phyloP scores from a whole-genome alignment of 768 basidiomycete species.

The Leucocoprinus sp. region DNA sequence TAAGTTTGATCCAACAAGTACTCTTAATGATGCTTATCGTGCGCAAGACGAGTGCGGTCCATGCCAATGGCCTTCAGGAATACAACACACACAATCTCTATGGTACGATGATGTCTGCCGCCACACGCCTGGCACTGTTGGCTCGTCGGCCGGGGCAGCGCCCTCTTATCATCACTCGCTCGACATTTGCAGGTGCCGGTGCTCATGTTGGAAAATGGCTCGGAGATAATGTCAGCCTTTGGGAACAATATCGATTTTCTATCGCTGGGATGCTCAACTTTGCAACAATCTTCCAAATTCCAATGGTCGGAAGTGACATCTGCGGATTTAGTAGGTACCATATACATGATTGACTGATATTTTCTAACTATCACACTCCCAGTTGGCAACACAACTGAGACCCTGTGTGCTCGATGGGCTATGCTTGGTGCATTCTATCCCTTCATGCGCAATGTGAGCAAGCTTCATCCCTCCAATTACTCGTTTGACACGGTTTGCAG shows the following conservation, averaged over 20 bases:
- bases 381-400: slow-evolving; percentile 58
- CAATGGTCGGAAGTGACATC: slow-evolving; percentile 73
- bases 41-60: slow-evolving; percentile 34
- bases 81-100: slow-evolving; percentile 63
- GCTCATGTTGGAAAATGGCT: slow-evolving; percentile 66
- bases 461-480: background rate
- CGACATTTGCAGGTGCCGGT: slow-evolving; percentile 66
- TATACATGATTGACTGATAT: background rate
- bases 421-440: slow-evolving; percentile 72
- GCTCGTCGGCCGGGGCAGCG: slow-evolving; percentile 52
- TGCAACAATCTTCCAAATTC: slow-evolving; percentile 55
- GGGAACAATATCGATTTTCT: slow-evolving; percentile 50
- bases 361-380: background rate
- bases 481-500: slow-evolving; percentile 19
- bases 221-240: slow-evolving; percentile 54
- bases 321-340: slow-evolving; percentile 49
- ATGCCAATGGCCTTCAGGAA: slow-evolving; percentile 50
- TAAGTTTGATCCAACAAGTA: slow-evolving; percentile 26
- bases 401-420: slow-evolving; percentile 69
- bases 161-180: slow-evolving; percentile 63
- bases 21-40: no score
- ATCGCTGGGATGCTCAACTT: slow-evolving; percentile 64
- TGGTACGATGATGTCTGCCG: slow-evolving; percentile 64
- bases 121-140: slow-evolving; percentile 54
- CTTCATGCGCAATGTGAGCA: slow-evolving; percentile 66